phyloP scores from a whole-genome alignment of 148 eudicot genomes.

The Hydrangea macrophylla region DNA sequence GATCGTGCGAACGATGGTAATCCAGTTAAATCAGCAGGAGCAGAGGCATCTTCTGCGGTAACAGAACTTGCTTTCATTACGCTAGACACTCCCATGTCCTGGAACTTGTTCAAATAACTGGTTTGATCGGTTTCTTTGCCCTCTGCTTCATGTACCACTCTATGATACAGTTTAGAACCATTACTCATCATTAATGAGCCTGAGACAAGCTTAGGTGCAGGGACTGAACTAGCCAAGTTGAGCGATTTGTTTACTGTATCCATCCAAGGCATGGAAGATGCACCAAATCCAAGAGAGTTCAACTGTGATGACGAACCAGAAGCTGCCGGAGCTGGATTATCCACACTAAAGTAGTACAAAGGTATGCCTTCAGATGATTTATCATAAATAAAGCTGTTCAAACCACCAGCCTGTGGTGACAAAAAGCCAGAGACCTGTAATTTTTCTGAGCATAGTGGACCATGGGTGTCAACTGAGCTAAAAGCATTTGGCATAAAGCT shows the following conservation, averaged over 20 bases:
- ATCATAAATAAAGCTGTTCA: slow-evolving; percentile 62
- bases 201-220: slow-evolving; percentile 66
- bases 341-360: slow-evolving; percentile 74
- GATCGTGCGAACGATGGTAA: slow-evolving; percentile 53
- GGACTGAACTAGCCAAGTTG: slow-evolving; percentile 75
- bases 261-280: slow-evolving; percentile 73
- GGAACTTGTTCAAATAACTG: slow-evolving; percentile 54
- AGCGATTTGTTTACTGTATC: slow-evolving; percentile 66
- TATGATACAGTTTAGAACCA: slow-evolving; percentile 69
- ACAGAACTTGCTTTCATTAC: slow-evolving; percentile 48
- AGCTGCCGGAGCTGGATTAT: slow-evolving; percentile 60
- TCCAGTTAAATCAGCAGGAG: slow-evolving; percentile 48
- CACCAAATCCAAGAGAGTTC: slow-evolving; percentile 61
- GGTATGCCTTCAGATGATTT: slow-evolving; percentile 90
- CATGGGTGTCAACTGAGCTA: slow-evolving; percentile 43
- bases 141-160: slow-evolving; percentile 96
- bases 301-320: slow-evolving; percentile 63
- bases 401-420: slow-evolving; percentile 69
- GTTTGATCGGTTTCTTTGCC: slow-evolving; percentile 66
- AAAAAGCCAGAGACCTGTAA: slow-evolving; percentile 79
- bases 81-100: slow-evolving; percentile 55
- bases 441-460: slow-evolving; percentile 62
- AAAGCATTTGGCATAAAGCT: slow-evolving; percentile 49
- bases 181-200: slow-evolving; percentile 72
- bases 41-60: slow-evolving; percentile 39